Conservation (phyloP, 495 filamentous ascomycete species). For the Podospora appendiculata region DNA sequence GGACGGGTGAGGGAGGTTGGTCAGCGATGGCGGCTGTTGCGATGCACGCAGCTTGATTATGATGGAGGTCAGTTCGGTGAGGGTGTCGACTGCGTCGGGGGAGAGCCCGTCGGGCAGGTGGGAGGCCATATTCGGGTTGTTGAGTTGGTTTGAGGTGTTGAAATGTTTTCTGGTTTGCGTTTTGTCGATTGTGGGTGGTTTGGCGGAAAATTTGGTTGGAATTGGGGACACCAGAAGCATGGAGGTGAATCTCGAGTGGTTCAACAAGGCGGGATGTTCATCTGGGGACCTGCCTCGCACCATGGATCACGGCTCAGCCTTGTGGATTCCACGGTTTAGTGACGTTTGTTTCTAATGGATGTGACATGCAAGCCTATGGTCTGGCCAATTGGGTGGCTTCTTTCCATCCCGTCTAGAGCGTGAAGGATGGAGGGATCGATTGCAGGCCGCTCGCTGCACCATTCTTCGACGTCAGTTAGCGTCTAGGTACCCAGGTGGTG, state of each 20-base stretch:
- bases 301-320: neutral
- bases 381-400: too few relatives aligned
- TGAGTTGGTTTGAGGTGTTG: neutral
- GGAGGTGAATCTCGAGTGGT: too few relatives aligned
- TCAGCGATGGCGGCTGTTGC: constrained; percentile 10
- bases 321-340: neutral
- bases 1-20: constrained; percentile 11
- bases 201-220: too few relatives aligned
- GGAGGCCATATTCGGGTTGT: constrained; percentile 15
- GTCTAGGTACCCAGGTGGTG: too few relatives aligned
- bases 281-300: neutral
- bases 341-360: neutral
- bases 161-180: neutral
- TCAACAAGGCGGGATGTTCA: too few relatives aligned
- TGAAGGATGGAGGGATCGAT: too few relatives aligned
- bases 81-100: constrained; percentile 68
- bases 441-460: too few relatives aligned
- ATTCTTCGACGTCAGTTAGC: too few relatives aligned
- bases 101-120: constrained; percentile 41
- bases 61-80: constrained; percentile 73
- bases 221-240: too few relatives aligned
- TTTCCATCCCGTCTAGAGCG: too few relatives aligned
- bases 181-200: neutral
- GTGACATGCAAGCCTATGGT: too few relatives aligned
- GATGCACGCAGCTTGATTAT: constrained; percentile 60